Conservation (phyloP, 139 green algal species). For the Chlorokybus atmophyticus region DNA sequence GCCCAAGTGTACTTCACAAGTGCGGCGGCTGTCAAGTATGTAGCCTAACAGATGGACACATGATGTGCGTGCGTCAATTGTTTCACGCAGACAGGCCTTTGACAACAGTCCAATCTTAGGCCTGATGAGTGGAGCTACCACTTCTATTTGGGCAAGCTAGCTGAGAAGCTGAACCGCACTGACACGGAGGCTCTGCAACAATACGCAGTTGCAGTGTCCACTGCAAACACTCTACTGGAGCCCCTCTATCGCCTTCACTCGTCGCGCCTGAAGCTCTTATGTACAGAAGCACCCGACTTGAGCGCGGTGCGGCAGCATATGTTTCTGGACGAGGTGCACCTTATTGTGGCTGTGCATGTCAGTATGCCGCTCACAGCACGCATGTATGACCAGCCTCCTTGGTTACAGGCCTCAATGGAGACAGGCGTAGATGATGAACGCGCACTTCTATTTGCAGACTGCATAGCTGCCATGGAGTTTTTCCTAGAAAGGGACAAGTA, state of each 20-base stretch:
- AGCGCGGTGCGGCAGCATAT: too few relatives aligned
- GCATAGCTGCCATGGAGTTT: conserved; percentile 5
- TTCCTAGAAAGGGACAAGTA: conserved; percentile 25
- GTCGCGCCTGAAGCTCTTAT: conserved; percentile 24
- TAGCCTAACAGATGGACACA: too few relatives aligned
- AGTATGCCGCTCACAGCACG: too few relatives aligned
- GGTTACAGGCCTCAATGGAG: too few relatives aligned
- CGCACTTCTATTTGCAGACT: conserved; percentile 11
- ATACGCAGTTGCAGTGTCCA: background rate
- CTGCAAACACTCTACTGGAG: conserved; percentile 6
- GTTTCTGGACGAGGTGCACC: too few relatives aligned
- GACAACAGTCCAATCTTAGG: too few relatives aligned
- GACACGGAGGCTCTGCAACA: background rate
- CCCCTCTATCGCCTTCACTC: conserved; percentile 23
- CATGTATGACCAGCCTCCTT: too few relatives aligned
- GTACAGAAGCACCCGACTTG: too few relatives aligned
- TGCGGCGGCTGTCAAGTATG: conserved; percentile 7
- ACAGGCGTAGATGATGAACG: too few relatives aligned
- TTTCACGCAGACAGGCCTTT: too few relatives aligned
- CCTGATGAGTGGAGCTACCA: conserved; percentile 18
- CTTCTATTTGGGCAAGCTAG: conserved; percentile 20
- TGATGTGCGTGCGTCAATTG: too few relatives aligned
- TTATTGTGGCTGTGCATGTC: too few relatives aligned
- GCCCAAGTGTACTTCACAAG: conserved; percentile 13
- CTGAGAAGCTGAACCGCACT: conserved; percentile 13